Percentiles rank a stretch among this genome's conserved stretches.
phyloP scores from a whole-genome alignment of 768 basidiomycete species.

The Leucosporidium yakuticum region DNA sequence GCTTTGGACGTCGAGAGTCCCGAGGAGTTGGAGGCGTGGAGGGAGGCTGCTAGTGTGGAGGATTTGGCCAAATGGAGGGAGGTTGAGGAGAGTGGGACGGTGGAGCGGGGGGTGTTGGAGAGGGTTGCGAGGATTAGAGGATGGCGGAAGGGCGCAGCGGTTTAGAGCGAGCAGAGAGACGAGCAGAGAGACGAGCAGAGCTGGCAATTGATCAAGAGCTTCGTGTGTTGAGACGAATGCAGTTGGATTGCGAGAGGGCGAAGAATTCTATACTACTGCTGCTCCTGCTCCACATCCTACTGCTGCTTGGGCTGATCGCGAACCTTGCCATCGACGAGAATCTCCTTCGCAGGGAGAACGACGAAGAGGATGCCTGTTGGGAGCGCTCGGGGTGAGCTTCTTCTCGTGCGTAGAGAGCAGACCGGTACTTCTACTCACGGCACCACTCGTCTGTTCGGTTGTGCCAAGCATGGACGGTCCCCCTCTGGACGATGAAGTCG shows the following conservation, averaged over 20 bases:
- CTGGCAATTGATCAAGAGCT: no score
- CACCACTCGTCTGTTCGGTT: neutral
- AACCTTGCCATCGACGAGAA: no score
- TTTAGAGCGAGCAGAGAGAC: no score
- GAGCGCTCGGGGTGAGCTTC: no score
- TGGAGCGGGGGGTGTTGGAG: conserved; percentile 17
- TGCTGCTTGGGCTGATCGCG: no score
- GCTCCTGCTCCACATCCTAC: no score
- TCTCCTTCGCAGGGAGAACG: no score
- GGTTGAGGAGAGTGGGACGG: neutral
- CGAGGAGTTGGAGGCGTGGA: conserved; percentile 73
- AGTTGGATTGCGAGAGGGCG: no score
- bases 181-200: no score
- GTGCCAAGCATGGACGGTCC: neutral
- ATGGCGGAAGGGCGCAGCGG: neutral
- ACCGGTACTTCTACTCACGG: neutral
- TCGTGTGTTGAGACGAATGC: no score
- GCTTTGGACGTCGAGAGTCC: conserved; percentile 78
- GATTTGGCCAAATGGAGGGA: conserved; percentile 9
- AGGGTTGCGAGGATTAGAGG: conserved; percentile 22
- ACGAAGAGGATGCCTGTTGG: no score
- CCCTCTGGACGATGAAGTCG: neutral
- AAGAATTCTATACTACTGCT: no score
- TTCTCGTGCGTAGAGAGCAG: conserved; percentile 49
- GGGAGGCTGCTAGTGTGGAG: conserved; percentile 53